These are phyloP conservation scores for Smithsoniella earleae DNA, from an alignment of 163 green algal genomes.

Conservation along the genomic window DNA sequence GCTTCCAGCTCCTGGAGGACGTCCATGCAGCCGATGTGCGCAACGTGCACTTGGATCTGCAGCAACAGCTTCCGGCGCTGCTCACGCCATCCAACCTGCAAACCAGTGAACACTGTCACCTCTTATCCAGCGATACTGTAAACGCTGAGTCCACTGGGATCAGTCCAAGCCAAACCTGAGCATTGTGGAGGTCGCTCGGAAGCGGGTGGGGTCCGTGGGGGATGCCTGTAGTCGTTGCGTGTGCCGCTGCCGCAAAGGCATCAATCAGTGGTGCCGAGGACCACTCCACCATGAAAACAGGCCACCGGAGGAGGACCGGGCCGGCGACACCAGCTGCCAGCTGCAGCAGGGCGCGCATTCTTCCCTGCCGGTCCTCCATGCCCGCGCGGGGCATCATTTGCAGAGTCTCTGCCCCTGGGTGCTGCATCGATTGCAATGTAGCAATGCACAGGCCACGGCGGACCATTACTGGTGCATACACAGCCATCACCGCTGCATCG, in stretches of 20 bases:
- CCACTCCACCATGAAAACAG: neutral
- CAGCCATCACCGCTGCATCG: neutral
- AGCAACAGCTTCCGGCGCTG: slow-evolving; percentile 17
- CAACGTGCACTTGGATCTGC: neutral
- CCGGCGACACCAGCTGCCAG: neutral
- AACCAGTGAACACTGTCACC: too few species aligned
- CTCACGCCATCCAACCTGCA: slow-evolving; percentile 23
- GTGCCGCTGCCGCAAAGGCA: neutral
- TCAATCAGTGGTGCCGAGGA: neutral
- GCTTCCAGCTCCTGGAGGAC: slow-evolving; percentile 4
- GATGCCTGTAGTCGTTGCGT: neutral
- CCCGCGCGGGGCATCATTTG: neutral
- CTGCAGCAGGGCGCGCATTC: slow-evolving; percentile 1
- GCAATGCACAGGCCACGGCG: neutral
- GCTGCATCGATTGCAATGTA: neutral
- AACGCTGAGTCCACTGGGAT: too few species aligned
- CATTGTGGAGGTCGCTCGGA: neutral
- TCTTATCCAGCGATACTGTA: too few species aligned
- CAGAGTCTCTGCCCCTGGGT: neutral
- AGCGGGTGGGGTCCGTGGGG: neutral
- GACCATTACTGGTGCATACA: slow-evolving; percentile 5
- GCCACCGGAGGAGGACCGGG: neutral
- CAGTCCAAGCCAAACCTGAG: neutral
- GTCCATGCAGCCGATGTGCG: slow-evolving; percentile 7
- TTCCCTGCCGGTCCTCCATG: neutral